A percentile compares a stretch with the other conserved stretches of the same genome.
phyloP scores from a whole-genome alignment of 2,329 filamentous ascomycete species.

The Colletotrichum scovillei region DNA sequence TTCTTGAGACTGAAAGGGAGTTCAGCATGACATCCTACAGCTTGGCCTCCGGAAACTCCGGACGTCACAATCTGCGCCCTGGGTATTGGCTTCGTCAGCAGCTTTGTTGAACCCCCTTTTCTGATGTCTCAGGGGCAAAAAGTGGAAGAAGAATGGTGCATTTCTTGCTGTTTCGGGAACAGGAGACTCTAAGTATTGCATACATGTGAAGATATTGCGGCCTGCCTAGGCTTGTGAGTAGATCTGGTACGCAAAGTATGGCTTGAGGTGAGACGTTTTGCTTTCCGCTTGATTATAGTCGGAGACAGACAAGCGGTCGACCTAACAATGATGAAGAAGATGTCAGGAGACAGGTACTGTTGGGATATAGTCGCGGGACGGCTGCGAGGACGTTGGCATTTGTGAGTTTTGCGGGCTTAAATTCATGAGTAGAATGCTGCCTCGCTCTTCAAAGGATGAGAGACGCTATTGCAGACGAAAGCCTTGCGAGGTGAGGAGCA shows the following conservation, averaged over 20 bases:
- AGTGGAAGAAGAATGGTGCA: background rate
- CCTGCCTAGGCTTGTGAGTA: background rate
- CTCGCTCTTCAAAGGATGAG: too few relatives aligned
- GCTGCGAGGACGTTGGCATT: background rate
- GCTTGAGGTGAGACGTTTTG: background rate
- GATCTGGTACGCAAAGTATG: background rate
- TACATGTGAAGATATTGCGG: background rate
- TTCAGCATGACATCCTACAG: background rate
- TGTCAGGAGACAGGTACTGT: background rate
- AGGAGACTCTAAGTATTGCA: background rate
- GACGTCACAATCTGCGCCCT: background rate
- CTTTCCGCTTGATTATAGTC: background rate
- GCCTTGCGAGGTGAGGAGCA: too few relatives aligned
- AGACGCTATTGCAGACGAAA: too few relatives aligned
- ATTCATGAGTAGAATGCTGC: too few relatives aligned
- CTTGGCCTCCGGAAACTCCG: background rate
- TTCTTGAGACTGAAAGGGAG: background rate
- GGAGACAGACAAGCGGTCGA: background rate
- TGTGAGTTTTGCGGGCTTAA: too few relatives aligned
- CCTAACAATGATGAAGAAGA: too few relatives aligned
- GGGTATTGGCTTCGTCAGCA: background rate
- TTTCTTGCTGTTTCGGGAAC: background rate
- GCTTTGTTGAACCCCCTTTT: background rate
- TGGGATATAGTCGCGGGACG: background rate
- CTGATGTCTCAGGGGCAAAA: background rate